These are phyloP conservation scores for Rhododendron williamsianum DNA, from an alignment of 148 eudicot species.

Conservation along the genomic window DNA sequence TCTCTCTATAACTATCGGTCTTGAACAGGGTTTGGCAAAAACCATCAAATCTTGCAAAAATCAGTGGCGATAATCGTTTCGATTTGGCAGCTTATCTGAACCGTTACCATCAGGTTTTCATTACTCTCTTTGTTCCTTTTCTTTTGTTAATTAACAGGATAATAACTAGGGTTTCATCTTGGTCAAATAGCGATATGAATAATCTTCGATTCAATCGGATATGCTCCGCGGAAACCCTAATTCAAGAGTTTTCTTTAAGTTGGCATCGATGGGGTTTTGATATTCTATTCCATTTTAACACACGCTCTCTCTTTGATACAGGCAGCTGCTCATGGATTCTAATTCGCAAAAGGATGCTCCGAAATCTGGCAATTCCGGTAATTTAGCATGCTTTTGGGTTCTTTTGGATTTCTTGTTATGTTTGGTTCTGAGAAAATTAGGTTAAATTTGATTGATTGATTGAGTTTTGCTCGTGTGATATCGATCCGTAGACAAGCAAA, in stretches of 20 bases:
- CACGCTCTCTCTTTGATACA: background rate
- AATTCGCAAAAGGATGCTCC: constrained; percentile 34
- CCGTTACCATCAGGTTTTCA: background rate
- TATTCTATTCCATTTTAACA: background rate
- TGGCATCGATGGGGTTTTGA: background rate
- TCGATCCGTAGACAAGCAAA: background rate
- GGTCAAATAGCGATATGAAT: background rate
- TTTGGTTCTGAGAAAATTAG: background rate
- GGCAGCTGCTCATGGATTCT: constrained; percentile 33
- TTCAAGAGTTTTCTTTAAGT: background rate
- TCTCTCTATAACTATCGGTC: background rate
- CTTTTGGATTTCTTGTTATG: background rate
- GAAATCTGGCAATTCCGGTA: constrained; percentile 23
- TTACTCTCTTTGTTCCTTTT: background rate
- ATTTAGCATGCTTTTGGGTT: background rate
- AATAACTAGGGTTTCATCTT: background rate
- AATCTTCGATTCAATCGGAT: background rate
- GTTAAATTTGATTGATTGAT: background rate
- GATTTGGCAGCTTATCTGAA: background rate
- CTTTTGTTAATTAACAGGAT: background rate
- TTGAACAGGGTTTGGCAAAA: background rate
- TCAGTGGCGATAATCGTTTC: background rate
- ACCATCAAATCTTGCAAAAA: background rate
- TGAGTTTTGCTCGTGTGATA: background rate
- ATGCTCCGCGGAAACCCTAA: background rate